Evolutionary conservation across 2,329 filamentous ascomycete genomes (phyloP), one percentile per base, ranked within the genome.

Genomic region (Rasamsonia emersonii): DNA sequence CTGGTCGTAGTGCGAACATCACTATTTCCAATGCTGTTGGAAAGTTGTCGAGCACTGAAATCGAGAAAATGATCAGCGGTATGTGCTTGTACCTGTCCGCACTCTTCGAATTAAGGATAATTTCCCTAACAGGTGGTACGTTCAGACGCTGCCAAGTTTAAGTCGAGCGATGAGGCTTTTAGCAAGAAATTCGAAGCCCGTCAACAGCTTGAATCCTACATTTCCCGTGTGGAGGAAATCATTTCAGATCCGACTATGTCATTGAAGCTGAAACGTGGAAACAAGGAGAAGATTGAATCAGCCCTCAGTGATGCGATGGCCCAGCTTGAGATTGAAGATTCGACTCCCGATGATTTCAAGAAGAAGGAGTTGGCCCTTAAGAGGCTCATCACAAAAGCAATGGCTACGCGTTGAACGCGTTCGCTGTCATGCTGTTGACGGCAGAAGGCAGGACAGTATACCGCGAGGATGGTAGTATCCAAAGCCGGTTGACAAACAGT

Each of bases 11-110:
- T 58, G 91, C 91, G 68, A 98, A 98, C 79, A 98, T 98, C 66
- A 98, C 91, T 62, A 98, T 98, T 69, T 86, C 85, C 68, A 98
- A 98, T 79, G 94, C 91, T 39, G 89, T 98, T 55, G 91, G 91
- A 65, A 98, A 98, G 76, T 85, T 98, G 49, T 94, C 86, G 43
- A 83, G 81, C 33, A 68, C 69, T 42, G 91, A 98, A 71, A 98
- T 98, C 47, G 91, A 98, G 75, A 86, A 78, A 72, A 96, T 96
- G 89, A 86, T 98, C 64, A 82, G 71, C 63, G 84, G 76, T 79
- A 67, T 59, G 70, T 58, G 4, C 26, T 14, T 13, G 9, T 4
- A 8, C 18, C 2, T 29, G 18, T 2, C 15, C 15, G 4, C 4
- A 18, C 29, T 13, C 11, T 13, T 25, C 11, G 15, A 10, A 11